phyloP scores from a whole-genome alignment of 805 yeast species.

The Zygosaccharomyces pseudorouxii region DNA sequence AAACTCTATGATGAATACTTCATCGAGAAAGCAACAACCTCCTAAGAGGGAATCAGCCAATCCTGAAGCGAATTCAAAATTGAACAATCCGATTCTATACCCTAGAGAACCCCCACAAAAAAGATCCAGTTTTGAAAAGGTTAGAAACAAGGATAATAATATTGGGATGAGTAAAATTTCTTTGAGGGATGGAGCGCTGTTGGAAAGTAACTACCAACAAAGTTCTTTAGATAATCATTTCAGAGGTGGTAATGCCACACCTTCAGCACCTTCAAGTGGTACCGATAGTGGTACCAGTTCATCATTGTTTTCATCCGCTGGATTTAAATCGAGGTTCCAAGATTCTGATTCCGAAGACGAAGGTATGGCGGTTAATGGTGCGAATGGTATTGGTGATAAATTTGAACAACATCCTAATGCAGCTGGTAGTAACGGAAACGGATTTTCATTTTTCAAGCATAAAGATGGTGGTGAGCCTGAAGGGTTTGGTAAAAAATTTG shows the following conservation, averaged over 20 bases:
- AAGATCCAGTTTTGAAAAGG: constrained; percentile 56
- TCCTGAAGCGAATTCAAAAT: constrained; percentile 40
- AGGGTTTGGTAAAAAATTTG: constrained; percentile 18
- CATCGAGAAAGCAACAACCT: constrained; percentile 4
- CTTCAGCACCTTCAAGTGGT: constrained; percentile 11
- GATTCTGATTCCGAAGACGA: constrained; percentile 63
- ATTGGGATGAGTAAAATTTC: constrained; percentile 39
- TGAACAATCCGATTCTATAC: constrained; percentile 20
- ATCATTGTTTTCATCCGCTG: constrained; percentile 7
- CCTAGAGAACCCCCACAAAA: constrained; percentile 40
- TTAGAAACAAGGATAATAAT: constrained; percentile 30
- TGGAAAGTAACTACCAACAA: constrained; percentile 12
- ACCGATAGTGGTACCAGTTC: constrained; percentile 7
- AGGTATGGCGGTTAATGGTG: constrained; percentile 18
- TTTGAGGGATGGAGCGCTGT: constrained; percentile 29
- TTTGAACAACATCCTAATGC: constrained; percentile 10
- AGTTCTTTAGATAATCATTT: constrained; percentile 7
- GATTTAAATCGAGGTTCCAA: constrained; percentile 51
- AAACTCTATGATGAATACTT: constrained; percentile 12
- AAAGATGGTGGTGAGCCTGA: constrained; percentile 12
- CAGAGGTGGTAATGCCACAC: constrained; percentile 14
- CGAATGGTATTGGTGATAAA: constrained; percentile 16
- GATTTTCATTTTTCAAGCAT: constrained; percentile 20
- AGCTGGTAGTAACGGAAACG: constrained; percentile 9
- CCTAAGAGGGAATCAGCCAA: constrained; percentile 41